phyloP scores from a whole-genome alignment of 23 red algal genomes.

The Gracilariopsis chorda region DNA sequence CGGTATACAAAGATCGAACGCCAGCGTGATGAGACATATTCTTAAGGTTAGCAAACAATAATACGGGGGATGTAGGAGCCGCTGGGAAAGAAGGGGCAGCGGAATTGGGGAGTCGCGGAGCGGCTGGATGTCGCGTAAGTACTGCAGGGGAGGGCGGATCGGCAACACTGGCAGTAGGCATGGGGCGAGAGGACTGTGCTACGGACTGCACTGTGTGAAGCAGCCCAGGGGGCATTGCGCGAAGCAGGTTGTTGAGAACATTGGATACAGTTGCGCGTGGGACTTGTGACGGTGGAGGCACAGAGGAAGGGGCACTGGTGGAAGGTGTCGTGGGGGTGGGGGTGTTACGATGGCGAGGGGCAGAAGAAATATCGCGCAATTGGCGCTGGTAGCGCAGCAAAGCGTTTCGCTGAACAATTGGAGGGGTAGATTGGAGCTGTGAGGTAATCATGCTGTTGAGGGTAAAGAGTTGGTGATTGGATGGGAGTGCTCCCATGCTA shows the following conservation, averaged over 20 bases:
- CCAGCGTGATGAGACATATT: conserved; percentile 48
- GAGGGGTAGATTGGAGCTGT: conserved; percentile 9
- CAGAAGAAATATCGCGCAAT: conserved; percentile 32
- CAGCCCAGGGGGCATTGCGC: conserved; percentile 13
- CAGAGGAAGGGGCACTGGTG: neutral
- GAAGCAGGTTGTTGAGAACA: neutral
- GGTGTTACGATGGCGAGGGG: neutral
- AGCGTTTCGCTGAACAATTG: conserved; percentile 4
- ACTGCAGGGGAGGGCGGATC: neutral
- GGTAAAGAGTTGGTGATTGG: conserved; percentile 53
- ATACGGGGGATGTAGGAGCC: neutral
- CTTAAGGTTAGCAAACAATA: conserved; percentile 56
- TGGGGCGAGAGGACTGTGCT: conserved; percentile 1
- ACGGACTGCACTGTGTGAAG: conserved; percentile 22
- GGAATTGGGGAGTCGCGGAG: neutral
- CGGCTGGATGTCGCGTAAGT: neutral
- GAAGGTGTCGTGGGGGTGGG: neutral
- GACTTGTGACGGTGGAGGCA: neutral
- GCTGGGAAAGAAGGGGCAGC: neutral
- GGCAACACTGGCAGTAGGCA: neutral
- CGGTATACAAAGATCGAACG: conserved; percentile 69
- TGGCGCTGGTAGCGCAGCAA: conserved; percentile 29
- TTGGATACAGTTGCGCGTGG: neutral
- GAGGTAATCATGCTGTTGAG: conserved; percentile 57
- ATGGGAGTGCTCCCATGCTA: conserved; percentile 53